A percentile compares a stretch with the other conserved stretches of the same genome.
Evolutionary conservation across 73 alveolate genomes (phyloP).

Genomic region (Tetrahymena elliotti): DNA sequence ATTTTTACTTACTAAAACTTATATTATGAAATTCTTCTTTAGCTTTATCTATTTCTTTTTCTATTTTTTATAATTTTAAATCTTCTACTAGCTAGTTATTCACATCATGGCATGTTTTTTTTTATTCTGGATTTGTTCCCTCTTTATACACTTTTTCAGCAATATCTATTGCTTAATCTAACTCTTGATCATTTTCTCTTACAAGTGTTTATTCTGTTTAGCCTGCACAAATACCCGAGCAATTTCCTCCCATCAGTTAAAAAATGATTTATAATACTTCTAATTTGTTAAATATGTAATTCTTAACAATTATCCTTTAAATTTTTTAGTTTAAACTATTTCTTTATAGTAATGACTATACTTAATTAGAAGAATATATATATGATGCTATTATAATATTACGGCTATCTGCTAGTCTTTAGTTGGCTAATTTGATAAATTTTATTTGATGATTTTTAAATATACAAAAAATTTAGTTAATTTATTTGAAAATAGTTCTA

Average conservation of each 20-base stretch:
- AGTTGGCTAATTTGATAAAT: background rate
- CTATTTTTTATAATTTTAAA: background rate
- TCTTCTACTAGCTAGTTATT: background rate
- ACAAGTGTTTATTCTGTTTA: background rate
- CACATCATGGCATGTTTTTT: background rate
- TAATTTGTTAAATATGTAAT: no score
- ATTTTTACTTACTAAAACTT: background rate
- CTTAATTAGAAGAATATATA: no score
- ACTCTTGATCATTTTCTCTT: background rate
- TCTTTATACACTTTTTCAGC: background rate
- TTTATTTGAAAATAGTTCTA: background rate
- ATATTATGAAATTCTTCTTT: background rate
- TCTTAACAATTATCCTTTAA: no score
- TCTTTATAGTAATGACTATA: no score
- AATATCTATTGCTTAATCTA: background rate
- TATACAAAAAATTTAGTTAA: background rate
- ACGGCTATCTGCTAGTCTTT: no score
- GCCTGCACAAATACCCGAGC: background rate
- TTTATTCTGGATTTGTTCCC: background rate
- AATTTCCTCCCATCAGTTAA: background rate
- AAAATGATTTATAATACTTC: background rate
- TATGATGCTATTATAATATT: no score
- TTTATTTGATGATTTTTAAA: background rate
- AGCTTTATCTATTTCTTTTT: background rate
- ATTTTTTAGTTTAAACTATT: no score